Base-by-base conservation (phyloP, 495 filamentous ascomycete species). In the Aeminium ludgeri region DNA sequence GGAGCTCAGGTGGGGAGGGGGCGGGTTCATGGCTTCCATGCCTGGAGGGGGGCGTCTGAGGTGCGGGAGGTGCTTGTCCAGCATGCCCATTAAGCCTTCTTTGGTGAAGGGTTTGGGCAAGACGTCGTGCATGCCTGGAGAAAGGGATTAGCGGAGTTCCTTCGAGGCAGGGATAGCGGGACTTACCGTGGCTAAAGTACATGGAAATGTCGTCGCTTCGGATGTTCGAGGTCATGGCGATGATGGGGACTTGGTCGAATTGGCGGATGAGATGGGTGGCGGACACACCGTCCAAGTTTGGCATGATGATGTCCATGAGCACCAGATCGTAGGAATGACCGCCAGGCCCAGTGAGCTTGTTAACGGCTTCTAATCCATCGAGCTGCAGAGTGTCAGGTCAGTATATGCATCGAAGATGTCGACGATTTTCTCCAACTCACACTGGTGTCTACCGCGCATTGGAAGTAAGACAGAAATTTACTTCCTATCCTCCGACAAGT, bases 241-340 rank as follows among this genome's bases (percentile, higher is more conserved):
- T 83, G 51, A 96, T 89, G 11, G 89, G 89, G 13, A 84, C 85
- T 16, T 74, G 68, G 48, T 87, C 76, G 49, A 86, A 82, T 57
- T 94, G 82, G 41, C 91, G 79, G 47, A 97, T 94, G 43, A 92
- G 74, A 54, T 86, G 82, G 35, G 86, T 93, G 18, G 89, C 89
- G 8, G 86, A 92, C 20, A 95, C 85, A 36, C 89, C 89, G 55
- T 96, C 89, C 13, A 97, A 66, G 53, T 87, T 78, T 12, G 89
- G 89, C 87, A 97, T 95, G 45, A 96, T 92, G 50, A 97, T 96
- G 62, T 96, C 91, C 89, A 97, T 97, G 32, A 96, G 70, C 33
- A 97, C 84, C 30, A 97, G 61, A 55, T 96, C 86, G 59, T 91
- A 96, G 27, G 81, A 83, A 13, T 76, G 73, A 12, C 80, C 78